Base-by-base conservation (phyloP, 805 yeast species). In the Candida verbasci region DNA sequence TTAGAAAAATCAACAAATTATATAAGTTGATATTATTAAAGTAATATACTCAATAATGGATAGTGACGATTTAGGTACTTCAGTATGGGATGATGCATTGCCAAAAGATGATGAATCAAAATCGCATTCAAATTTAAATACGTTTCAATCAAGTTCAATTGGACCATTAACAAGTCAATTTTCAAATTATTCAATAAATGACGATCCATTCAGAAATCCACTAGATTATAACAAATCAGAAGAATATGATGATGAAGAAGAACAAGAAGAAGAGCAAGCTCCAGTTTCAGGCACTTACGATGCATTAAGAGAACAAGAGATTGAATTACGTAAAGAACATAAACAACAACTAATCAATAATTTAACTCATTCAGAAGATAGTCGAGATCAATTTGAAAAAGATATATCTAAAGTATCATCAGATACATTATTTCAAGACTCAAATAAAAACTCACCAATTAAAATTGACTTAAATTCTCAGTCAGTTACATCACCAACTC, bases 31-130 rank as follows among this genome's bases (percentile, higher is more conserved):
- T n/a, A n/a, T n/a, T n/a, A n/a, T n/a, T n/a, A n/a, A n/a, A n/a
- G n/a, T n/a, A n/a, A n/a, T n/a, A n/a, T n/a, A n/a, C n/a, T n/a
- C 50, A 16, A 17, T 27, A 10, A 68, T 70, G 74, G 68, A 68
- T 29, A 62, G 61, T 48, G 79, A 75, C 18, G 76, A 71, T 37
- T 59, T 76, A 20, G 69, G 74, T 8, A 73, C 76, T 4, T 72
- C 79, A 1, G 75, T 70, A 40, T 80, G 85, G 86, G 83, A 72
- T 39, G 85, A 78, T 46, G 74, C 68, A 3, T 53, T 74, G 10
- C 56, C 75, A 2, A 56, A 53, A 24, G 32, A 37, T 26, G 18
- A 41, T 9, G 27, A 26, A 10, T 17, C 17, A 3, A 3, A 7
- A 20, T 11, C 17, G 6, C 5, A 14, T 17, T 5, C 32, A 12